Conservation (phyloP, 331 rosid genomes). For the Acacia concinna region DNA sequence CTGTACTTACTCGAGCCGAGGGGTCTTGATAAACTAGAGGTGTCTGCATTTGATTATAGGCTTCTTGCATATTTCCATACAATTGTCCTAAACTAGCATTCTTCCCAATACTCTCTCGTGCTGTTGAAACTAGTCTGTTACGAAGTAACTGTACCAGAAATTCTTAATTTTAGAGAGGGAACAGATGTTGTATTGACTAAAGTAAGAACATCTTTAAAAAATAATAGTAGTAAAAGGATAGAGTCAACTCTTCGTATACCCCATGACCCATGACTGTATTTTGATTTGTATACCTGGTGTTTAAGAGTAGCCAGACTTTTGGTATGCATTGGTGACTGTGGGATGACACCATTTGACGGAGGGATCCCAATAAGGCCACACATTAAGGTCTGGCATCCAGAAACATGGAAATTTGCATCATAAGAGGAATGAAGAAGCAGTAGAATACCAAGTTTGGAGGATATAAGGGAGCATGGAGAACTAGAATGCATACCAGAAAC, state of each 20-base stretch:
- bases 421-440: neutral
- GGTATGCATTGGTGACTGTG: constrained; percentile 99
- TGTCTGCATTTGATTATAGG: constrained; percentile 92
- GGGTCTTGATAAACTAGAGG: constrained; percentile 82
- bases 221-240: neutral
- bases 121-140: constrained; percentile 73
- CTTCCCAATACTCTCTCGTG: constrained; percentile 66
- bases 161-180: constrained; percentile 19
- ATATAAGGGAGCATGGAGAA: neutral
- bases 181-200: constrained; percentile 5
- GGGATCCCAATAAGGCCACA: constrained; percentile 98
- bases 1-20: constrained; percentile 56
- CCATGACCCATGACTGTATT: neutral
- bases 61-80: constrained; percentile 96
- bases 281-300: constrained; percentile 61
- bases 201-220: neutral
- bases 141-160: constrained; percentile 76
- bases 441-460: neutral
- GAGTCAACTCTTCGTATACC: neutral
- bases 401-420: constrained; percentile 14
- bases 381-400: constrained; percentile 67
- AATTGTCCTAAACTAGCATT: constrained; percentile 92
- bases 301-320: constrained; percentile 97
- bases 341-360: constrained; percentile 96
- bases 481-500: constrained; percentile 58